These are phyloP conservation scores for Aegilops tauschii DNA, from an alignment of 176 grass and related monocot genomes.

Conservation along the genomic window DNA sequence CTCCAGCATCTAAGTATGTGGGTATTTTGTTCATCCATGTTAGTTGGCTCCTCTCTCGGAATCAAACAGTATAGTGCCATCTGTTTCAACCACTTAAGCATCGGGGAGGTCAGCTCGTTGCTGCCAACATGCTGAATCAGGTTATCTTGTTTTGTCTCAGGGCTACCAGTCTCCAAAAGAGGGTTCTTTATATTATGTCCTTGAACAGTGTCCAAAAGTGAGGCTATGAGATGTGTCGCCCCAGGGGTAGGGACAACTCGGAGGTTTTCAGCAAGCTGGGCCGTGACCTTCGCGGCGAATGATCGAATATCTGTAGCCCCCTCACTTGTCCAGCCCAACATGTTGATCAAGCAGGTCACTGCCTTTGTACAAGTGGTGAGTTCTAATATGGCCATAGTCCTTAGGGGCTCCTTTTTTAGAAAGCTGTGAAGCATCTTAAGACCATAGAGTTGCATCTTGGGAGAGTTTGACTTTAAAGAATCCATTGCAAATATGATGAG, in stretches of 20 bases:
- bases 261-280: neutral
- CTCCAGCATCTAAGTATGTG: neutral
- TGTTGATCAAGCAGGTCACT: neutral
- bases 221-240: neutral
- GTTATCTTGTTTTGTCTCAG: too few relatives aligned
- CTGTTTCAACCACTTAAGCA: neutral
- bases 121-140: neutral
- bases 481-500: neutral
- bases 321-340: neutral
- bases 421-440: neutral
- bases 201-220: neutral
- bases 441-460: neutral
- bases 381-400: neutral
- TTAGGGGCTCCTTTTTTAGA: neutral
- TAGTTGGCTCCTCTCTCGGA: neutral
- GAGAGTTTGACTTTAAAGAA: neutral
- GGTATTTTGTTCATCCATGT: neutral
- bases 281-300: neutral
- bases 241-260: neutral
- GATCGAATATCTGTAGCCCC: neutral
- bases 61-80: neutral
- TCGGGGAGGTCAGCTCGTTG: neutral
- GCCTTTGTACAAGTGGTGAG: neutral
- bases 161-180: neutral
- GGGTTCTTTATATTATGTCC: neutral